Percentiles rank a stretch among this genome's conserved stretches.
Evolutionary conservation across 2,329 filamentous ascomycete genomes (phyloP).

Genomic region (Penicillium sp.): DNA sequence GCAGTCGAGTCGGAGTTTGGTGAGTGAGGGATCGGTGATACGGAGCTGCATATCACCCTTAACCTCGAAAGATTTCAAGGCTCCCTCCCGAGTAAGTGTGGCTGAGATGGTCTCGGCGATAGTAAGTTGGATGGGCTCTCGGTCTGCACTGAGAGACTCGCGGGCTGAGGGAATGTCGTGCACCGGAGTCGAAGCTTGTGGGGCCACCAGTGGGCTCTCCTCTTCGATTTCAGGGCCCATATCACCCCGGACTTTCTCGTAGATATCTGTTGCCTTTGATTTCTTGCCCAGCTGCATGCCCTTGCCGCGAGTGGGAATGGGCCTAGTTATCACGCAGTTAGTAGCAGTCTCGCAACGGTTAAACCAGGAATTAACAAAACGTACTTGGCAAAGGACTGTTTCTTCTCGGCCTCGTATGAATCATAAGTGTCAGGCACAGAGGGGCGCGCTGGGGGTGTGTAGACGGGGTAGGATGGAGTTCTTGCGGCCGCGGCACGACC

Average conservation of each 20-base stretch:
- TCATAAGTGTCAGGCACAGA: constrained; percentile 81
- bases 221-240: constrained; percentile 84
- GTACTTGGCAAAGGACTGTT: constrained; percentile 80
- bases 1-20: constrained; percentile 85
- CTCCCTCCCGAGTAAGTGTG: constrained; percentile 82
- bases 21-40: constrained; percentile 82
- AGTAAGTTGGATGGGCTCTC: constrained; percentile 82
- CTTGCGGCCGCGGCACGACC: constrained; percentile 67
- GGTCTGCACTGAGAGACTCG: constrained; percentile 67
- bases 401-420: constrained; percentile 95
- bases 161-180: constrained; percentile 53
- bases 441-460: constrained; percentile 74
- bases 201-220: constrained; percentile 64
- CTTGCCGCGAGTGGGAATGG: constrained; percentile 73
- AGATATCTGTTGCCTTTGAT: constrained; percentile 95
- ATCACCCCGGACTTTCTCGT: constrained; percentile 89
- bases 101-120: constrained; percentile 88
- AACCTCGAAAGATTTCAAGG: constrained; percentile 79
- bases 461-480: constrained; percentile 81
- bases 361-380: constrained; percentile 26
- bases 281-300: constrained; percentile 99
- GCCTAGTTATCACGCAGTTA: constrained; percentile 49
- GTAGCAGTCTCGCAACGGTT: constrained; percentile 2
- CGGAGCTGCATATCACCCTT: constrained; percentile 90
- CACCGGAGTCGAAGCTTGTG: constrained; percentile 54